A percentile compares a stretch with the other conserved stretches of the same genome.
phyloP scores from a whole-genome alignment of 2,329 filamentous ascomycete species.

The Capronia coronata region DNA sequence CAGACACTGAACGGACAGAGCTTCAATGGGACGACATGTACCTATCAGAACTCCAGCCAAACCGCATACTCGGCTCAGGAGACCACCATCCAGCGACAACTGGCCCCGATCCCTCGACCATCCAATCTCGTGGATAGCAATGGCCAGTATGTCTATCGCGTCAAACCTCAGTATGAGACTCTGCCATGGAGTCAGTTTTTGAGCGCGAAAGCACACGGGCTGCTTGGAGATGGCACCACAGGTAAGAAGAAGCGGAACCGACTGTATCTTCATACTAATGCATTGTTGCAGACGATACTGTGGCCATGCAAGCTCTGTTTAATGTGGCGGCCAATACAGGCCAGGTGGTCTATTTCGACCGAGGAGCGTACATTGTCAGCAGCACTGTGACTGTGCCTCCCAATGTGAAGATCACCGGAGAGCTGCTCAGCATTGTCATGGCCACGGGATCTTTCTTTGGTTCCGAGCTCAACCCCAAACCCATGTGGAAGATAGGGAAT shows the following conservation, averaged over 20 bases:
- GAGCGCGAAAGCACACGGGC: constrained; percentile 40
- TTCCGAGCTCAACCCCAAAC: constrained; percentile 27
- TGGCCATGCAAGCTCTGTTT: constrained; percentile 53
- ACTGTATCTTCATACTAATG: neutral
- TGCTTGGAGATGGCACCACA: constrained; percentile 49
- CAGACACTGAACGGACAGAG: constrained; percentile 18
- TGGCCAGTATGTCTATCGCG: constrained; percentile 48
- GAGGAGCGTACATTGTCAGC: constrained; percentile 65
- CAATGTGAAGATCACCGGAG: constrained; percentile 54
- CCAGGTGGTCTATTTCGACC: constrained; percentile 67
- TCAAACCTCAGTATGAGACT: constrained; percentile 51
- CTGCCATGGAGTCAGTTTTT: constrained; percentile 37
- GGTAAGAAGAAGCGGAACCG: constrained; percentile 31
- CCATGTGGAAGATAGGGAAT: constrained; percentile 31
- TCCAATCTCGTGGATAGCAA: constrained; percentile 41
- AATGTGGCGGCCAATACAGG: constrained; percentile 40
- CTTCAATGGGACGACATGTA: constrained; percentile 27
- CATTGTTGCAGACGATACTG: constrained; percentile 48
- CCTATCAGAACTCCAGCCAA: constrained; percentile 20
- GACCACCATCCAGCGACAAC: constrained; percentile 50
- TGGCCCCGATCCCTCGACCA: constrained; percentile 41
- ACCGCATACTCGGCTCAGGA: constrained; percentile 29
- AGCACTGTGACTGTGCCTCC: constrained; percentile 62
- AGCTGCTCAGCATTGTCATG: constrained; percentile 40
- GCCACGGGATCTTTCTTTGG: constrained; percentile 31